Evolutionary conservation across 2,329 filamentous ascomycete species (phyloP).

Genomic region (Paecilomyces formosus): DNA sequence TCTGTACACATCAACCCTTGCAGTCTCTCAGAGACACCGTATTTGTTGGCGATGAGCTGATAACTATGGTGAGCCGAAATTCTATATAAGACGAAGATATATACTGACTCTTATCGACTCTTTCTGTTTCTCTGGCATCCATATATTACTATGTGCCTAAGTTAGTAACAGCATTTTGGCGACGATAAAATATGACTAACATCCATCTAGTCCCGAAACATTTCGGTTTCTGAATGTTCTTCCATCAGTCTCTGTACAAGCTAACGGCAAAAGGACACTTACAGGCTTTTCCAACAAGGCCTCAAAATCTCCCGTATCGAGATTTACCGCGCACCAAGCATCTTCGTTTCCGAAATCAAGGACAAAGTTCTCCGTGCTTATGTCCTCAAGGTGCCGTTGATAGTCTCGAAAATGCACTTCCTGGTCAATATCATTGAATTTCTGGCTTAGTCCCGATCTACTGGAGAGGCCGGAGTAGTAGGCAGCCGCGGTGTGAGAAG

Average conservation of each 20-base stretch:
- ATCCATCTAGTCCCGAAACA: constrained; percentile 62
- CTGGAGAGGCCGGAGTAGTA: constrained; percentile 24
- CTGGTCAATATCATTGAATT: constrained; percentile 33
- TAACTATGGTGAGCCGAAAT: neutral
- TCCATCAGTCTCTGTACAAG: neutral
- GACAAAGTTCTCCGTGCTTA: constrained; percentile 32
- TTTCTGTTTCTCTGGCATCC: constrained; percentile 56
- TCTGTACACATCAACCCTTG: constrained; percentile 56
- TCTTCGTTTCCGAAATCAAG: constrained; percentile 37
- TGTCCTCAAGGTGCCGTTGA: constrained; percentile 18
- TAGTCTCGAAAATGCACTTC: constrained; percentile 21
- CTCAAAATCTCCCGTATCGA: constrained; percentile 26
- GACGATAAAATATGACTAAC: constrained; percentile 32
- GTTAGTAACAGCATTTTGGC: constrained; percentile 4
- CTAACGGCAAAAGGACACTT: constrained; percentile 7
- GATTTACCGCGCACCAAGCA: constrained; percentile 33
- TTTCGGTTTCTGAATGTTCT: constrained; percentile 33
- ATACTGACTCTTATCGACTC: constrained; percentile 42
- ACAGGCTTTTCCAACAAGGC: constrained; percentile 26
- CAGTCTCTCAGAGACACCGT: constrained; percentile 62
- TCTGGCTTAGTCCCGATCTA: constrained; percentile 12
- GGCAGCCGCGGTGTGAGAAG: constrained; percentile 14
- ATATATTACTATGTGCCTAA: constrained; percentile 52
- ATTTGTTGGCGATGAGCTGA: constrained; percentile 49
- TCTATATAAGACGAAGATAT: neutral